phyloP scores from a whole-genome alignment of 2,329 filamentous ascomycete genomes.

The Cordyceps tenuipes region DNA sequence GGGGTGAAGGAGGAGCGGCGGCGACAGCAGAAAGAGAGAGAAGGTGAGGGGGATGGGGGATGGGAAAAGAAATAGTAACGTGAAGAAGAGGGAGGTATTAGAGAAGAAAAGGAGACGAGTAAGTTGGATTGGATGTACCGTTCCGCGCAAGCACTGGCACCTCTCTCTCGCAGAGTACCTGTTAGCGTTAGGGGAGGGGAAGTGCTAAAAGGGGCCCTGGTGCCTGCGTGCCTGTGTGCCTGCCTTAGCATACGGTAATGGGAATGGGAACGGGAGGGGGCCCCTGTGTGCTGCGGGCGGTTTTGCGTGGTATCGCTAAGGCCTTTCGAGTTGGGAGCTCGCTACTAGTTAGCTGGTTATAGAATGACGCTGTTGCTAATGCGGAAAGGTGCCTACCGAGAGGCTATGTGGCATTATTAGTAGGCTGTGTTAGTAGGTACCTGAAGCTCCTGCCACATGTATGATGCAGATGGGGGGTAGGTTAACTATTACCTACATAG shows the following conservation, averaged over 20 bases:
- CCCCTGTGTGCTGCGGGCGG: background rate
- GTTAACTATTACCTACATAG: too few species aligned
- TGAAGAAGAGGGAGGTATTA: background rate
- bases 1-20: background rate
- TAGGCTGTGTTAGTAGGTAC: too few species aligned
- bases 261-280: background rate
- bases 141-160: background rate
- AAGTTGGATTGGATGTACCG: background rate
- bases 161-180: background rate
- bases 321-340: background rate
- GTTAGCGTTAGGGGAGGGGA: background rate
- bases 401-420: too few species aligned
- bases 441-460: background rate
- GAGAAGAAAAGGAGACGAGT: background rate
- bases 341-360: too few species aligned
- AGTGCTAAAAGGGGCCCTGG: background rate
- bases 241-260: background rate
- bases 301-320: background rate
- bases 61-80: background rate
- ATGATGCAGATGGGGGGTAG: too few species aligned
- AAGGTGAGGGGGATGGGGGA: background rate
- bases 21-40: background rate
- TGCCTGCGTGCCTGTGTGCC: too few species aligned
- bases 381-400: too few species aligned
- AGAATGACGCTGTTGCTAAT: background rate